A percentile compares a stretch with the other conserved stretches of the same genome.
Evolutionary conservation across 495 filamentous ascomycete genomes (phyloP).

Genomic region (Annulohypoxylon stygium): DNA sequence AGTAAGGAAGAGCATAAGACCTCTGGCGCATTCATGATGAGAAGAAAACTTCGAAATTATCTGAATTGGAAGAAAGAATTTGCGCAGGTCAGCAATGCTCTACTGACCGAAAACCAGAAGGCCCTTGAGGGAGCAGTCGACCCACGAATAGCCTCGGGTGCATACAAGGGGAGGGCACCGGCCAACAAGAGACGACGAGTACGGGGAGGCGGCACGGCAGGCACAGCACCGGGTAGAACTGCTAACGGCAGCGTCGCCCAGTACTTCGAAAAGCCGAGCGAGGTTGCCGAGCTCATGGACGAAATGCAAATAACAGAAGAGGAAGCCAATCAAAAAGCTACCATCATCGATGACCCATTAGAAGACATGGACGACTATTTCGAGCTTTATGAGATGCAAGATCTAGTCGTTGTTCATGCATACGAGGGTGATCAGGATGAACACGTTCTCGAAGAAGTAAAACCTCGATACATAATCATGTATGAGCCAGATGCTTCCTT

Average conservation of each 20-base stretch:
- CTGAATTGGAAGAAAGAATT: constrained; percentile 93
- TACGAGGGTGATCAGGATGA: constrained; percentile 96
- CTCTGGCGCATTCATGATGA: constrained; percentile 89
- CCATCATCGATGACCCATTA: constrained; percentile 82
- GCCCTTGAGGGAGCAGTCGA: constrained; percentile 74
- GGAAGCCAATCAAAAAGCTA: constrained; percentile 78
- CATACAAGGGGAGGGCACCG: constrained; percentile 67
- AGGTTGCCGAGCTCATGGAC: constrained; percentile 70
- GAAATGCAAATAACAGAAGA: constrained; percentile 84
- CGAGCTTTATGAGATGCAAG: constrained; percentile 91
- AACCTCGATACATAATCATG: constrained; percentile 96
- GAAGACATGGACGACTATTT: constrained; percentile 93
- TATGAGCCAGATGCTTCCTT: constrained; percentile 98
- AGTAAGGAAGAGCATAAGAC: constrained; percentile 67
- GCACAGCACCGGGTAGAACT: constrained; percentile 64
- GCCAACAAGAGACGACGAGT: constrained; percentile 90
- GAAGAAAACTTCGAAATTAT: constrained; percentile 86
- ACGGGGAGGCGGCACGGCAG: constrained; percentile 79
- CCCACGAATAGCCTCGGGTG: constrained; percentile 56
- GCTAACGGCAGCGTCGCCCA: constrained; percentile 64
- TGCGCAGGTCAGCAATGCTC: constrained; percentile 79
- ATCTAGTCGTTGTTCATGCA: constrained; percentile 89
- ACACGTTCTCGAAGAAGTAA: constrained; percentile 91
- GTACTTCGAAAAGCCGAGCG: constrained; percentile 63
- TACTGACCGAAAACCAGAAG: constrained; percentile 84